These are phyloP conservation scores for Tolypocladium tropicale DNA, from an alignment of 2,329 filamentous ascomycete species.

Conservation along the genomic window DNA sequence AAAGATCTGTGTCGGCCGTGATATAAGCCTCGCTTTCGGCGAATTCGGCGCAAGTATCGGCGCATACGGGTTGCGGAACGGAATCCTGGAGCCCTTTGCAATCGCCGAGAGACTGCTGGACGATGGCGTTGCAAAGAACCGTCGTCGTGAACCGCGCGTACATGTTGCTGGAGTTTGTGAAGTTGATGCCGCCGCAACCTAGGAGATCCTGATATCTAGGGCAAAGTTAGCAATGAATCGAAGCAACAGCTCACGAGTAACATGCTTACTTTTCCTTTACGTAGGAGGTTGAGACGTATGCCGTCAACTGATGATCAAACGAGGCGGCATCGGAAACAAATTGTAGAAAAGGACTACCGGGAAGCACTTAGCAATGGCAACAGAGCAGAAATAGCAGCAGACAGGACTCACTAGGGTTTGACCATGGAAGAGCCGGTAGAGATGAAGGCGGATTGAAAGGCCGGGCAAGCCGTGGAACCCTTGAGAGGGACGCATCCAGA, in stretches of 20 bases:
- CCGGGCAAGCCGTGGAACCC: constrained; percentile 59
- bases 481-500: constrained; percentile 53
- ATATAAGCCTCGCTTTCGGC: constrained; percentile 85
- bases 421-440: constrained; percentile 50
- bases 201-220: constrained; percentile 69
- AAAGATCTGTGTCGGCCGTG: constrained; percentile 62
- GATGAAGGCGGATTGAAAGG: constrained; percentile 63
- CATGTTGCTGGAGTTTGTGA: constrained; percentile 66
- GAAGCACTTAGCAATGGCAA: neutral
- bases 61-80: constrained; percentile 65
- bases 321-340: constrained; percentile 65
- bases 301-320: constrained; percentile 66
- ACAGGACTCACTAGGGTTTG: constrained; percentile 50
- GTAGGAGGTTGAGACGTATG: constrained; percentile 67
- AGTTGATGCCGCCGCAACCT: constrained; percentile 68
- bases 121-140: constrained; percentile 84
- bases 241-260: too few relatives aligned
- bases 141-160: constrained; percentile 93
- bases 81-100: constrained; percentile 58
- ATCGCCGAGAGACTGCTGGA: constrained; percentile 70
- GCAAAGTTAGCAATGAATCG: neutral
- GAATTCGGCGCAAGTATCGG: constrained; percentile 77
- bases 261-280: constrained; percentile 62
- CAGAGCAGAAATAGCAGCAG: neutral
- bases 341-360: constrained; percentile 66